A percentile compares a stretch with the other conserved stretches of the same genome.
phyloP scores from a whole-genome alignment of 2,329 filamentous ascomycete genomes.

The Westerdykella aurantiaca region DNA sequence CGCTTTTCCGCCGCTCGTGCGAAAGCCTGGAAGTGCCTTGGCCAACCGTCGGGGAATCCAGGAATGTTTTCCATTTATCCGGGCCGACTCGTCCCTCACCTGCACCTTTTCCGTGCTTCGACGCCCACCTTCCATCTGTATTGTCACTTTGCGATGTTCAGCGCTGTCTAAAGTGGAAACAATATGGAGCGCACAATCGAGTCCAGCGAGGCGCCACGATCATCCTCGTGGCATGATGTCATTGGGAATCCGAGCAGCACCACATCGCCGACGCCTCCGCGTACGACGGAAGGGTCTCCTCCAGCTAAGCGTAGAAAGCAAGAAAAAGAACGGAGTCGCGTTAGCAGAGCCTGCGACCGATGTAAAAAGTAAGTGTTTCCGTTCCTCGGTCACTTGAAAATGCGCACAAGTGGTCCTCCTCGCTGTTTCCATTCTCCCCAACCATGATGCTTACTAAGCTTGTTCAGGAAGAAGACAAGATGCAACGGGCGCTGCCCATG shows the following conservation, averaged over 20 bases:
- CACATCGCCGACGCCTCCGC: constrained; percentile 2
- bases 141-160: too few species aligned
- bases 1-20: too few species aligned
- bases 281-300: constrained; percentile 15
- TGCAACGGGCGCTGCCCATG: constrained; percentile 35
- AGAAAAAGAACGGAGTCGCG: constrained; percentile 37
- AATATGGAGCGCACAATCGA: too few species aligned
- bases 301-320: constrained; percentile 31
- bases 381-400: neutral
- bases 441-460: constrained; percentile 8
- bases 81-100: too few species aligned
- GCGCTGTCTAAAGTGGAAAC: too few species aligned
- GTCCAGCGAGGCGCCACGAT: too few species aligned
- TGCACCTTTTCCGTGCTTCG: too few species aligned
- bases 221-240: neutral
- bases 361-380: constrained; percentile 42
- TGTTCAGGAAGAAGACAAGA: constrained; percentile 32
- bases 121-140: too few species aligned
- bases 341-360: constrained; percentile 45
- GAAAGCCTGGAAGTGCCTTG: too few species aligned
- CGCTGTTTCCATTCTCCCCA: neutral
- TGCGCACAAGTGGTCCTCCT: neutral
- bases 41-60: too few species aligned
- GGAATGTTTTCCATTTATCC: too few species aligned
- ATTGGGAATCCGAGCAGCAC: constrained; percentile 1